phyloP scores from a whole-genome alignment of 176 grass and related monocot genomes.

The Neostapfia colusana region DNA sequence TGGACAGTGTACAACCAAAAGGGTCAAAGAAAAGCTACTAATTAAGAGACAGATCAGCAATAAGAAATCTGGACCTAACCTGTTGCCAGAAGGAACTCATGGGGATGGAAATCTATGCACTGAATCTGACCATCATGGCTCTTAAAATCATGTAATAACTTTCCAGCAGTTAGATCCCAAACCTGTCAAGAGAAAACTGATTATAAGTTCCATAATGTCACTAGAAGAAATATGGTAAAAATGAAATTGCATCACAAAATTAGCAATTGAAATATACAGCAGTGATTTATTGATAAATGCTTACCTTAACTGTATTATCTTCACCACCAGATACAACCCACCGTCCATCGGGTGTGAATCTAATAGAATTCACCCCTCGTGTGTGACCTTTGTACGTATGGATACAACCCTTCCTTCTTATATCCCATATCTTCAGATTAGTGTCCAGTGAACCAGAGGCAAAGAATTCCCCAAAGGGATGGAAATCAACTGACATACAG shows the following conservation, averaged over 20 bases:
- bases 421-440: conserved; percentile 98
- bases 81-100: conserved; percentile 96
- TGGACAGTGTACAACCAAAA: conserved; percentile 26
- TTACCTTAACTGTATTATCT: conserved; percentile 94
- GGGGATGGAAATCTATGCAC: conserved; percentile 98
- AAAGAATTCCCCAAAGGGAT: conserved; percentile 97
- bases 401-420: conserved; percentile 90
- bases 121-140: conserved; percentile 91
- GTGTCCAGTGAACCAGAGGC: conserved; percentile 94
- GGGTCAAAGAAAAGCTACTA: conserved; percentile 27
- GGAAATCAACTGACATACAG: conserved; percentile 92
- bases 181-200: conserved; percentile 53
- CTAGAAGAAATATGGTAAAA: conserved; percentile 14
- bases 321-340: conserved; percentile 97
- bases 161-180: conserved; percentile 96
- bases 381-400: conserved; percentile 97
- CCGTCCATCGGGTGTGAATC: conserved; percentile 92
- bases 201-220: neutral
- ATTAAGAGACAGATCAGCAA: conserved; percentile 12
- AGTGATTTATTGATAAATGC: conserved; percentile 11
- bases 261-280: conserved; percentile 27
- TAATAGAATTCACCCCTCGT: conserved; percentile 86
- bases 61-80: conserved; percentile 52
- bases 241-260: neutral
- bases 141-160: conserved; percentile 93